Base-by-base conservation (phyloP, 1,284 basidiomycete species). In the Cutaneotrichosporon dermatis region DNA sequence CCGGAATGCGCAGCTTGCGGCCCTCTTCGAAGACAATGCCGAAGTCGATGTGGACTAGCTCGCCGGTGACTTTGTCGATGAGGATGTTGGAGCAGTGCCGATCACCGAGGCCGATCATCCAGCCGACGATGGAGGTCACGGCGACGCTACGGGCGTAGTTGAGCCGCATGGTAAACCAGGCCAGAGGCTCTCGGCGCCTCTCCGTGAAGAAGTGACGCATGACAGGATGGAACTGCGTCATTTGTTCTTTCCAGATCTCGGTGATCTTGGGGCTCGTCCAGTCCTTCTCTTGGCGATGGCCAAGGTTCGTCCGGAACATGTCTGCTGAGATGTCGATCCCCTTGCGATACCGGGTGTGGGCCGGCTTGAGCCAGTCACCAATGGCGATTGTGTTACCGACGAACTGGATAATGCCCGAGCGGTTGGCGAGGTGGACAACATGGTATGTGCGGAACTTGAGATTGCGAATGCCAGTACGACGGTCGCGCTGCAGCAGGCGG, bases 21-120 rank as follows among this genome's bases (percentile, higher is more conserved):
- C 96, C 95, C 90, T 92, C 91, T 66, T 97, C 96, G 76, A 99
- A 99, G 0, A 93, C 92, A 57, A 98, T 91, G 2, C 95, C 95
- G 37, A 99, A 83, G 77, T 99, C 95, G 56, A 99, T 99, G 74
- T 97, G 90, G 5, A 94, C 85, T 39, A 95, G 82, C 74, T 98
- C 92, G 25, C 95, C 95, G 10, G 84, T 87, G 41, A 77, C 77
- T 59, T 85, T 85, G 75, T 98, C 93, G 58, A 99, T 82, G 48
- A 99, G 82, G 66, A 99, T 96, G 75, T 99, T 99, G 44, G 88
- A 89, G 6, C 85, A 84, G 73, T 99, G 95, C n/a, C 95, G 85
- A 73, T 99, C 95, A 0, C 95, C 95, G 0, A 99, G 82, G 4
- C 95, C 95, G 15, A 98, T 80, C 49, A 98, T 81, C 72, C 96